Percentiles rank a stretch among this genome's conserved stretches.
Evolutionary conservation across 805 yeast species (phyloP).

Genomic region (Starmera dryadoides): DNA sequence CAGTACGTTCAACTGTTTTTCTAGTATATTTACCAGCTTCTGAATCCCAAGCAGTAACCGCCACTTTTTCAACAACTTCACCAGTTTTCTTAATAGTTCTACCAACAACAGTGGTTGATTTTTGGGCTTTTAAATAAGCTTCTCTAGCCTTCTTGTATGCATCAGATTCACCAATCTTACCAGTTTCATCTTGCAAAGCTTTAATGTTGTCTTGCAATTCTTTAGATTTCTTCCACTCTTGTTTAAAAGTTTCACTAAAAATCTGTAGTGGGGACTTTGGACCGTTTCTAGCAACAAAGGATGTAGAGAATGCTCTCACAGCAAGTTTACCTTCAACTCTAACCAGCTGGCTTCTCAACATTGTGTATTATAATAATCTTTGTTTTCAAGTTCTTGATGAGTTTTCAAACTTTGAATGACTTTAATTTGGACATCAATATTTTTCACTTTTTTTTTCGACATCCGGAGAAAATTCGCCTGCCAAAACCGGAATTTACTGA

Average conservation of each 20-base stretch:
- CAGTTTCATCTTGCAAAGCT: conserved; percentile 93
- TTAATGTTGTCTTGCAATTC: conserved; percentile 91
- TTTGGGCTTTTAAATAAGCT: conserved; percentile 82
- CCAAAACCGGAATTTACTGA: neutral
- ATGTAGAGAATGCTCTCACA: conserved; percentile 18
- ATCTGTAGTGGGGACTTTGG: conserved; percentile 80
- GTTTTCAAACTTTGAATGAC: neutral
- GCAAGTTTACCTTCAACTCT: neutral
- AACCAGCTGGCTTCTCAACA: conserved; percentile 3
- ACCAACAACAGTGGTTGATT: conserved; percentile 58
- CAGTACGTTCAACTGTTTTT: conserved; percentile 72
- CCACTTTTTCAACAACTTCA: conserved; percentile 86
- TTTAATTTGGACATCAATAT: neutral
- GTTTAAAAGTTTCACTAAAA: conserved; percentile 84
- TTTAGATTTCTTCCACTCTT: conserved; percentile 84
- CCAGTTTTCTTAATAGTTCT: conserved; percentile 83
- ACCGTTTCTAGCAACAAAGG: conserved; percentile 10
- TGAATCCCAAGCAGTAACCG: conserved; percentile 92
- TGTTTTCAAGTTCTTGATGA: neutral
- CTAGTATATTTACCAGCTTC: conserved; percentile 88
- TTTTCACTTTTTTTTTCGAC: neutral
- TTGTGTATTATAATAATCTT: neutral
- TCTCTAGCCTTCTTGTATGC: conserved; percentile 91
- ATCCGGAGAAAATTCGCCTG: conserved; percentile 1
- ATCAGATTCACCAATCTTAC: conserved; percentile 86